phyloP scores from a whole-genome alignment of 164 flowering plant species.

The Nymphaea thermarum region DNA sequence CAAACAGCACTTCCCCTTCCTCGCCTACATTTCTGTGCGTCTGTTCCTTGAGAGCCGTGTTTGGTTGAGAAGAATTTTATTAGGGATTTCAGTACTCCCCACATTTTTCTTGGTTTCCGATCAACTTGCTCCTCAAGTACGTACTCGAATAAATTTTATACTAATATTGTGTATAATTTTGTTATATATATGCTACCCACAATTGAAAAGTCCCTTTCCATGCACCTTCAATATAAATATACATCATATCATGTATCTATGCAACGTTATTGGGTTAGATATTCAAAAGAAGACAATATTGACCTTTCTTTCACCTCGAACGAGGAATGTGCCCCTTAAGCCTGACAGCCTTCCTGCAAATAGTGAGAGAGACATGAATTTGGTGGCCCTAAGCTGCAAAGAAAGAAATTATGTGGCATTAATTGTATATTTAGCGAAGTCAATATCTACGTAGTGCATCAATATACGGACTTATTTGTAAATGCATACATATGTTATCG shows the following conservation, averaged over 20 bases:
- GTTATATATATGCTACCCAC: too few relatives aligned
- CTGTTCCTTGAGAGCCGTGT: conserved; percentile 6
- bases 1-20: conserved; percentile 7
- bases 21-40: conserved; percentile 18
- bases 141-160: too few relatives aligned
- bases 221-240: too few relatives aligned
- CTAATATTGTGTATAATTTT: too few relatives aligned
- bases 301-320: neutral
- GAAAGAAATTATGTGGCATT: neutral
- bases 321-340: neutral
- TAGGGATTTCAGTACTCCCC: neutral
- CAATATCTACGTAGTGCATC: too few relatives aligned
- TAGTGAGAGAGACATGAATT: neutral
- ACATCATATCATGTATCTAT: too few relatives aligned
- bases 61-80: neutral
- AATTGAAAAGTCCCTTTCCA: too few relatives aligned
- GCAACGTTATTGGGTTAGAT: neutral
- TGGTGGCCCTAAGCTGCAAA: neutral
- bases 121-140: too few relatives aligned
- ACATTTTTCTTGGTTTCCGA: neutral
- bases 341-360: neutral
- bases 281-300: neutral
- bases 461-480: too few relatives aligned
- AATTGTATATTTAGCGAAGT: too few relatives aligned
- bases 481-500: too few relatives aligned